Conservation (phyloP, 2,329 filamentous ascomycete genomes). For the Exophiala spinifera region DNA sequence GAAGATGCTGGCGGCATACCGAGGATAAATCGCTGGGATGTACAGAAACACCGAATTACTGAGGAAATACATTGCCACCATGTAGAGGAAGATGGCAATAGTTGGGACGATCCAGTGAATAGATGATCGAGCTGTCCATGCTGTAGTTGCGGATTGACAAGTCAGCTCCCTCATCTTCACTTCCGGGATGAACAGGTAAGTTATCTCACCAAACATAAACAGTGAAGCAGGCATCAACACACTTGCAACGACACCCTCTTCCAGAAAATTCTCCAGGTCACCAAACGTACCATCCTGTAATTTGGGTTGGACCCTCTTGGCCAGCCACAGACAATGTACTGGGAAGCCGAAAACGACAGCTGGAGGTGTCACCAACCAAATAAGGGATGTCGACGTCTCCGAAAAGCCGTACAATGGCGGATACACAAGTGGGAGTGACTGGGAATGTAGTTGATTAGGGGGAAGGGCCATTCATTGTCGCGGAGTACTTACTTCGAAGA, state of each 20-base stretch:
- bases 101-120: conserved; percentile 39
- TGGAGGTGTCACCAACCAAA: conserved; percentile 32
- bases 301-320: conserved; percentile 2
- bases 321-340: conserved; percentile 38
- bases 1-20: conserved; percentile 36
- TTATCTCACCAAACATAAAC: conserved; percentile 25
- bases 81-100: conserved; percentile 42
- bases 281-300: background rate
- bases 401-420: conserved; percentile 34
- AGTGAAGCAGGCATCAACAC: conserved; percentile 54
- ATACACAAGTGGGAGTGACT: conserved; percentile 38
- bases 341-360: conserved; percentile 3
- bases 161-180: background rate
- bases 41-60: conserved; percentile 35
- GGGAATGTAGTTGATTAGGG: conserved; percentile 40
- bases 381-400: background rate
- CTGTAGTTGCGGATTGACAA: conserved; percentile 28
- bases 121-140: conserved; percentile 52
- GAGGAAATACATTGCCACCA: conserved; percentile 18
- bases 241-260: conserved; percentile 1
- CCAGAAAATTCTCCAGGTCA: conserved; percentile 2
- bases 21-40: conserved; percentile 36
- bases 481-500: conserved; percentile 54
- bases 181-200: background rate
- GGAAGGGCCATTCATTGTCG: conserved; percentile 33